These are phyloP conservation scores for Blastomyces gilchristii DNA, from an alignment of 2,329 filamentous ascomycete species.

Conservation along the genomic window DNA sequence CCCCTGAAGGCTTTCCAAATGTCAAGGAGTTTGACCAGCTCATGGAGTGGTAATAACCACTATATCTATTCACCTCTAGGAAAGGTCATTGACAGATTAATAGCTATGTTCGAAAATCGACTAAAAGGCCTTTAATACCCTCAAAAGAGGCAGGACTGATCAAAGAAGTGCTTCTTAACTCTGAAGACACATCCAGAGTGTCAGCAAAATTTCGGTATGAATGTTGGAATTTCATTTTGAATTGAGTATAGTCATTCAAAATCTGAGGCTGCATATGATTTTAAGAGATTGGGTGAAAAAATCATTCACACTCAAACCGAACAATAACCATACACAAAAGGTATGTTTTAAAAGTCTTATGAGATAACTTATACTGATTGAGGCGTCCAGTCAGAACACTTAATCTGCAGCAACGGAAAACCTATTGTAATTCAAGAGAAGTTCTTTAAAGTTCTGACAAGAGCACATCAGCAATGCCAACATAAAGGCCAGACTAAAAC, in stretches of 20 bases:
- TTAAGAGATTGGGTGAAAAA: slow-evolving; percentile 44
- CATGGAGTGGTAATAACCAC: slow-evolving; percentile 31
- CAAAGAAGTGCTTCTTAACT: slow-evolving; percentile 36
- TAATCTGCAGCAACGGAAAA: slow-evolving; percentile 42
- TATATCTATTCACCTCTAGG: too few relatives aligned
- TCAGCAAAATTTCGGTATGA: slow-evolving; percentile 41
- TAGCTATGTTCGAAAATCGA: slow-evolving; percentile 40
- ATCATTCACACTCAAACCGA: slow-evolving; percentile 39
- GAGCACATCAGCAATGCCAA: slow-evolving; percentile 41
- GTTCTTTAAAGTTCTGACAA: slow-evolving; percentile 42
- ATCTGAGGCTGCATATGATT: slow-evolving; percentile 7
- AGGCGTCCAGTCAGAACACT: slow-evolving; percentile 17
- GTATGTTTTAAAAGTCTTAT: too few relatives aligned
- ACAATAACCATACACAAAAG: too few relatives aligned
- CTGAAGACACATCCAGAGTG: slow-evolving; percentile 39
- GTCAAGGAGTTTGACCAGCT: slow-evolving; percentile 38
- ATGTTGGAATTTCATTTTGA: background rate
- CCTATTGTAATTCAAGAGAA: slow-evolving; percentile 43
- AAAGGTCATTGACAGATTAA: background rate
- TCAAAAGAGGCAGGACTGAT: slow-evolving; percentile 40
- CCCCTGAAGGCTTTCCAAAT: slow-evolving; percentile 36
- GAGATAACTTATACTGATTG: too few relatives aligned
- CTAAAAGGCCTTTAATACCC: slow-evolving; percentile 43
- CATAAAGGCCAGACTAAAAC: slow-evolving; percentile 45
- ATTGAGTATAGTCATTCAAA: background rate